A percentile compares a stretch with the other conserved stretches of the same genome.
Conservation (phyloP, 1,284 basidiomycete species). For the Pisolithus thermaeus region DNA sequence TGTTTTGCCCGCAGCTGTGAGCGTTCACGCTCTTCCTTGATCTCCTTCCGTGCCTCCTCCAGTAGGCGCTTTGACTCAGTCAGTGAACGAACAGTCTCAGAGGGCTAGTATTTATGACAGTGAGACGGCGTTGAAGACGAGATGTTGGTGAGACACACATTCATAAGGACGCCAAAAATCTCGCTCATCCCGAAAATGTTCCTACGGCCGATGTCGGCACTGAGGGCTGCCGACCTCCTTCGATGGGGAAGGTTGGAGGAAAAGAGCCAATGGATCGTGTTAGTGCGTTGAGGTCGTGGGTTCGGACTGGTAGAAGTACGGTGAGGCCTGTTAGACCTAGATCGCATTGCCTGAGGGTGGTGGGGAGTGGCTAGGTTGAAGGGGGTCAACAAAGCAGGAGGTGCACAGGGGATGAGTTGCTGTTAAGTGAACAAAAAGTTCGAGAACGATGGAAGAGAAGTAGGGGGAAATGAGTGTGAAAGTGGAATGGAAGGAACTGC, state of each 20-base stretch:
- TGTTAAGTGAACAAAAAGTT: conserved; percentile 3
- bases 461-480: conserved; percentile 8
- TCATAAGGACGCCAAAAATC: conserved; percentile 68
- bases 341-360: conserved; percentile 17
- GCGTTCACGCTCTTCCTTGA: conserved; percentile 59
- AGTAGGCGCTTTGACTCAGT: conserved; percentile 69
- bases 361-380: conserved; percentile 5
- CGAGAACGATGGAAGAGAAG: conserved; percentile 2
- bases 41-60: conserved; percentile 69
- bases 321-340: conserved; percentile 19
- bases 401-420: conserved; percentile 5
- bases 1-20: conserved; percentile 67
- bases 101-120: conserved; percentile 44
- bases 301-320: conserved; percentile 18
- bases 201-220: conserved; percentile 53
- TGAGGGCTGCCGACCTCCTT: conserved; percentile 51
- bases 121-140: conserved; percentile 3
- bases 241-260: conserved; percentile 61
- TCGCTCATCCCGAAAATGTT: conserved; percentile 78
- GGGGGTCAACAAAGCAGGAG: conserved; percentile 5
- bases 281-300: conserved; percentile 27
- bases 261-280: conserved; percentile 59
- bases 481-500: conserved; percentile 12
- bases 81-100: conserved; percentile 70
- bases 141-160: conserved; percentile 40